A percentile compares a stretch with the other conserved stretches of the same genome.
phyloP scores from a whole-genome alignment of 164 flowering plant species.

The Paratinospora sagittata region DNA sequence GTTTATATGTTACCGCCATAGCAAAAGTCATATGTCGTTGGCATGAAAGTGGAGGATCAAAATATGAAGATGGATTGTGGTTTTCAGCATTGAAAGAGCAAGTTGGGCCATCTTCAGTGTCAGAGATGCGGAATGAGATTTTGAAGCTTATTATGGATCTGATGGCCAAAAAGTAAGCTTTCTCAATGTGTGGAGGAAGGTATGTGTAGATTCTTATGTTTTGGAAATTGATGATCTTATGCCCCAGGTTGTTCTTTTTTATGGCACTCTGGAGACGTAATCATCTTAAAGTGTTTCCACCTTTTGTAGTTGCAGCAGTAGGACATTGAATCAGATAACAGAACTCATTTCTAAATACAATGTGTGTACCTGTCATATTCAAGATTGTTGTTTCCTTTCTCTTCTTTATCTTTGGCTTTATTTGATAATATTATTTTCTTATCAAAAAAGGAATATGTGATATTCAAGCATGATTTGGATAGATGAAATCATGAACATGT shows the following conservation, averaged over 20 bases:
- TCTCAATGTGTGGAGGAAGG: not conserved
- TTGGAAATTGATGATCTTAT: not conserved
- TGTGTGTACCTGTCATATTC: no score
- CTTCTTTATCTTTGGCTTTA: no score
- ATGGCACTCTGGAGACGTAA: no score
- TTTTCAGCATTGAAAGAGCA: conserved; percentile 3
- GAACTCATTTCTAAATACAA: no score
- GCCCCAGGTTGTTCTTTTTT: not conserved
- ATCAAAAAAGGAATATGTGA: no score
- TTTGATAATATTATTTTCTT: no score
- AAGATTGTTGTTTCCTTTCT: no score
- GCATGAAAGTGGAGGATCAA: conserved; percentile 9
- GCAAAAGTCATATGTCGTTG: conserved; percentile 20
- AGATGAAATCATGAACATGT: not conserved
- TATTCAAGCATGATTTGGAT: not conserved
- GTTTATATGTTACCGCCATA: conserved; percentile 21
- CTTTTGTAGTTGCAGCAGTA: no score
- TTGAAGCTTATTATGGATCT: conserved; percentile 10
- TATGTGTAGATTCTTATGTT: not conserved
- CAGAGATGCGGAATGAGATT: conserved; percentile 9
- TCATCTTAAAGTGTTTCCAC: no score
- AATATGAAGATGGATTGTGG: conserved; percentile 7
- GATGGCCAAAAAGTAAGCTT: conserved; percentile 5
- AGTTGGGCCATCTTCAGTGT: not conserved
- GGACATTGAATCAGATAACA: no score